A percentile compares a stretch with the other conserved stretches of the same genome.
Evolutionary conservation across 768 basidiomycete species (phyloP).

Genomic region (Pisolithus microcarpus): DNA sequence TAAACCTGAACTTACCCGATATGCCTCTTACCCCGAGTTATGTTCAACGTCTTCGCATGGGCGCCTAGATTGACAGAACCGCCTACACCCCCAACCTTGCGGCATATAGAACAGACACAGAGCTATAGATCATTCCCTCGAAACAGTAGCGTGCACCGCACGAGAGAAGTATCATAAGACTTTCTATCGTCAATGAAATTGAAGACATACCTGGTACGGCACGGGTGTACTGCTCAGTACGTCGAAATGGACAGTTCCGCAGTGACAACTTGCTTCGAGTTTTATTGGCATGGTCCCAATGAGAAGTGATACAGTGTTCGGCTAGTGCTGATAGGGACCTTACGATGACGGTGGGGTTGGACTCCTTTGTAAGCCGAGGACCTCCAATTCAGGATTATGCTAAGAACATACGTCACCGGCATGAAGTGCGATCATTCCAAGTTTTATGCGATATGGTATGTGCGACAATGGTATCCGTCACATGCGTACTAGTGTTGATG

Average conservation of each 20-base stretch:
- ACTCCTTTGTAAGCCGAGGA: no score
- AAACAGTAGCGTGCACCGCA: background rate
- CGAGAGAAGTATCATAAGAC: background rate
- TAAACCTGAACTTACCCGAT: constrained; percentile 34
- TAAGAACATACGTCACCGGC: no score
- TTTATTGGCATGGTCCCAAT: constrained; percentile 43
- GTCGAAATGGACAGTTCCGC: constrained; percentile 28
- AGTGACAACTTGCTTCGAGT: constrained; percentile 36
- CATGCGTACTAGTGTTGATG: no score
- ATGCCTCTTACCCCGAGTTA: constrained; percentile 46
- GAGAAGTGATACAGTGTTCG: no score
- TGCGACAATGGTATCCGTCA: no score
- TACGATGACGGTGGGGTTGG: no score
- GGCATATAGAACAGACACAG: constrained; percentile 63
- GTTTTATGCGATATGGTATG: no score
- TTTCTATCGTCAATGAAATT: background rate
- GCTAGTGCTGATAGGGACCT: no score
- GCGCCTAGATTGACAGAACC: constrained; percentile 65
- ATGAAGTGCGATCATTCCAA: no score
- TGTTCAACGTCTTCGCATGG: constrained; percentile 40
- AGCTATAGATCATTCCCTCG: constrained; percentile 28
- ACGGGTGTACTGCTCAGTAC: constrained; percentile 46
- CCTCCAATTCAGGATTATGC: no score
- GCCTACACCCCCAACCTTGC: constrained; percentile 60
- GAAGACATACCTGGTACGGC: constrained; percentile 47